Base-by-base conservation (phyloP, 2,329 filamentous ascomycete species). In the Aspergillus phoenicis region DNA sequence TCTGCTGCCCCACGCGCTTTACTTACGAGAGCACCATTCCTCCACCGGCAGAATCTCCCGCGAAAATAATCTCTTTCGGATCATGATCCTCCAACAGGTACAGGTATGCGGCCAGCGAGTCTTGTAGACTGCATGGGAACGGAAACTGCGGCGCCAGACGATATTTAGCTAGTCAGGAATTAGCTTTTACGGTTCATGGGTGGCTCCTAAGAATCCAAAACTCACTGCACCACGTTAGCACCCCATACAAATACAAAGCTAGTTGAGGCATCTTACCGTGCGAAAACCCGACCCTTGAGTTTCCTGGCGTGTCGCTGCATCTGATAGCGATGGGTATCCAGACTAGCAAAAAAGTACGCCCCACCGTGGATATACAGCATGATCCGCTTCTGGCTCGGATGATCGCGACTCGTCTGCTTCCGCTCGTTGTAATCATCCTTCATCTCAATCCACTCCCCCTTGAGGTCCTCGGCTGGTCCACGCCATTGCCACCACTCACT, bases 381-480 rank as follows among this genome's bases (percentile, higher is more conserved):
- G 60, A 96, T 87, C 56, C 93, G 87, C 67, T 87, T 88, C 17
- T 85, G 85, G 22, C 84, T 68, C 8, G 59, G 82, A 52, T 86
- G 85, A 10, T 52, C 52, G 5, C 45, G 57, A 22, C 59, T 59
- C 4, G 79, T 78, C 70, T 85, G 85, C 73, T 88, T 89, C 60
- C 91, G 86, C 71, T 90, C 87, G 62, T 89, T 82, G 71, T 91
- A 89, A 74, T 98, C 90, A 55, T 87, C 84, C 66, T 87, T 88
- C 93, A 97, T 97, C 82, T 98, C 95, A 67, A 99, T 91, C 94
- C 93, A 98, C 74, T 99, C 94, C 0, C 90, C 93, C 70, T 87
- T 87, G 28, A 97, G 79, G 0, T 87, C 82, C 26, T 86, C 83
- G 4, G 86, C 85, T 57, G 87, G 85, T 8, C 76, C 77, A 56